phyloP scores from a whole-genome alignment of 768 basidiomycete genomes.

The Psilocybe tampanensis region DNA sequence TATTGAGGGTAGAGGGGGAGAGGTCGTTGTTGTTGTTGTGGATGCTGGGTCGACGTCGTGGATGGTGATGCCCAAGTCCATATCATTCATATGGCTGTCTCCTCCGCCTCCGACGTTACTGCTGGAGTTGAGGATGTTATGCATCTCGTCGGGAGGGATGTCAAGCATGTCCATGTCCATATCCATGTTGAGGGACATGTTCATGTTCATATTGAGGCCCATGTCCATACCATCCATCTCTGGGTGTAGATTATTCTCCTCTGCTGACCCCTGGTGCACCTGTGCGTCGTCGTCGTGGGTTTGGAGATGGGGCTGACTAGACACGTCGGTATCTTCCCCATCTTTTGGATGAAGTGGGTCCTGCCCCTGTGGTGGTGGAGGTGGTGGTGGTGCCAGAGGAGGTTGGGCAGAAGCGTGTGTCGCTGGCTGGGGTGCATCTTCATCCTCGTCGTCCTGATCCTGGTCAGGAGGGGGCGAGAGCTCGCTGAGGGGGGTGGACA shows the following conservation, averaged over 20 bases:
- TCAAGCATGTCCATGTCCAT: background rate
- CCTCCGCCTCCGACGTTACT: background rate
- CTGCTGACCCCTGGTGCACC: background rate
- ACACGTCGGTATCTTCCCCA: slow-evolving; percentile 3
- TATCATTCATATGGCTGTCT: background rate
- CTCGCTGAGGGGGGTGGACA: slow-evolving; percentile 76
- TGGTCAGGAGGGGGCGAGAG: slow-evolving; percentile 66
- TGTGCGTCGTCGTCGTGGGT: background rate
- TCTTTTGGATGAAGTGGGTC: background rate
- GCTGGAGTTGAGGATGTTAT: background rate
- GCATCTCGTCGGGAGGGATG: background rate
- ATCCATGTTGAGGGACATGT: background rate
- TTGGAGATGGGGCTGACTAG: too few relatives aligned
- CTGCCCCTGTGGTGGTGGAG: slow-evolving; percentile 13
- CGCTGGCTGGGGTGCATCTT: slow-evolving; percentile 10
- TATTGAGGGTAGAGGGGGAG: background rate
- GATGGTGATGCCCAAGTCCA: background rate
- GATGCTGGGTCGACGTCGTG: background rate
- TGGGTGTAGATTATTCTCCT: background rate
- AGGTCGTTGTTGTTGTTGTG: background rate
- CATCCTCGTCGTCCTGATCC: slow-evolving; percentile 37
- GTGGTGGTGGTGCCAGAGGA: too few relatives aligned
- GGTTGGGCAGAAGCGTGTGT: background rate
- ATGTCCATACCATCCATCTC: background rate
- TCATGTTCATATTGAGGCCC: background rate